Percentiles rank a stretch among this genome's conserved stretches.
These are phyloP conservation scores for Tetrahymena thermophila DNA, from an alignment of 73 alveolate genomes.

Conservation along the genomic window DNA sequence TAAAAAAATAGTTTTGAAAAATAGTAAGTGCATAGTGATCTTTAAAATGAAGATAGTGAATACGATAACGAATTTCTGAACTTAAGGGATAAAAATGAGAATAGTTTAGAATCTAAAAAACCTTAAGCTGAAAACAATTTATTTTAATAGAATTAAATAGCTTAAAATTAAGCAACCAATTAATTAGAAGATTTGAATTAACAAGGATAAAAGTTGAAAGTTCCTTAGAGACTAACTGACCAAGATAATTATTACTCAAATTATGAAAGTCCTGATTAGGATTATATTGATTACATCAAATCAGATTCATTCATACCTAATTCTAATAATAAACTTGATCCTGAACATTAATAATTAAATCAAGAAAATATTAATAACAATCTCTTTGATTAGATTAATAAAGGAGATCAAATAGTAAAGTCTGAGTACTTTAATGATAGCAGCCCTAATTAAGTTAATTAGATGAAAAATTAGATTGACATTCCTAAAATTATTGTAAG, in stretches of 20 bases:
- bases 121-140: too few species aligned
- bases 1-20: not conserved
- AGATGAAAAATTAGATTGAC: not conserved
- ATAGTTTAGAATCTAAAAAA: too few species aligned
- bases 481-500: not conserved
- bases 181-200: too few species aligned
- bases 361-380: not conserved
- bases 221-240: not conserved
- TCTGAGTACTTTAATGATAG: not conserved
- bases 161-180: too few species aligned
- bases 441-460: not conserved
- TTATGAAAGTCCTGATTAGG: not conserved
- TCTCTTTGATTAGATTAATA: not conserved
- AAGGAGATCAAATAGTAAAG: not conserved
- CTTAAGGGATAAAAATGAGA: not conserved
- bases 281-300: not conserved
- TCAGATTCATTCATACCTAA: not conserved
- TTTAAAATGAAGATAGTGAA: not conserved
- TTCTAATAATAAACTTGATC: not conserved
- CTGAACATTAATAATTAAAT: too few species aligned
- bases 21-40: not conserved
- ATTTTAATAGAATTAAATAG: not conserved
- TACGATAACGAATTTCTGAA: not conserved
- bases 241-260: not conserved
- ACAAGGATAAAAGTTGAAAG: not conserved